phyloP scores from a whole-genome alignment of 768 basidiomycete species.

The Suillus cothurnatus region DNA sequence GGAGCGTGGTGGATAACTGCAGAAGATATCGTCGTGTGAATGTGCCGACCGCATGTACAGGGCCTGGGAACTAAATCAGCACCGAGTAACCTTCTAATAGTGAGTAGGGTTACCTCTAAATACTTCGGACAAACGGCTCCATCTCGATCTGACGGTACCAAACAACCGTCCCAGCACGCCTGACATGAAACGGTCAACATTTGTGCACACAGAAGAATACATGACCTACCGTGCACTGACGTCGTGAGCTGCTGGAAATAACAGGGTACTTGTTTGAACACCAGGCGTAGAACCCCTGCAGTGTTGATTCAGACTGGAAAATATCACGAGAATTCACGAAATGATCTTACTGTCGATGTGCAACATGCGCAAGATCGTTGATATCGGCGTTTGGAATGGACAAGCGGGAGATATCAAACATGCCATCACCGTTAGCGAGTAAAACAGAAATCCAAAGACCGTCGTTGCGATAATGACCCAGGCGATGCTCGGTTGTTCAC shows the following conservation, averaged over 20 bases:
- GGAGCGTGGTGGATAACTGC: not conserved
- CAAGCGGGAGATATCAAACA: constrained; percentile 1
- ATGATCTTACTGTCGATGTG: not conserved
- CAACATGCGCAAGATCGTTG: not conserved
- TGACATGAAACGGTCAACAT: not conserved
- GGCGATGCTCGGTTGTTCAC: not conserved
- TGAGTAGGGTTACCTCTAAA: not conserved
- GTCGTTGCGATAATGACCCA: constrained; percentile 3
- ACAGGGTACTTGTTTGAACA: not conserved
- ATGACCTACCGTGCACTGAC: not conserved
- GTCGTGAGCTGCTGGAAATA: not conserved
- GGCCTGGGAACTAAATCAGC: not conserved
- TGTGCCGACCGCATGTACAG: not conserved
- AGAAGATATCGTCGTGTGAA: not conserved
- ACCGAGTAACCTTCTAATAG: not conserved
- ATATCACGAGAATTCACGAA: not conserved
- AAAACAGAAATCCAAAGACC: not conserved
- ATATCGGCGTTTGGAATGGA: constrained; percentile 9
- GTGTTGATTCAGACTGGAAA: not conserved
- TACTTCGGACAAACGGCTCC: not conserved
- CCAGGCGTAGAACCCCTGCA: not conserved
- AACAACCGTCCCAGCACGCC: not conserved
- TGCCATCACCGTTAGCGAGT: constrained; percentile 4
- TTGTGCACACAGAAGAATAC: not conserved
- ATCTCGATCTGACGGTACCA: not conserved